phyloP scores from a whole-genome alignment of 352 stramenopile species.

The Globisporangium barbulae region DNA sequence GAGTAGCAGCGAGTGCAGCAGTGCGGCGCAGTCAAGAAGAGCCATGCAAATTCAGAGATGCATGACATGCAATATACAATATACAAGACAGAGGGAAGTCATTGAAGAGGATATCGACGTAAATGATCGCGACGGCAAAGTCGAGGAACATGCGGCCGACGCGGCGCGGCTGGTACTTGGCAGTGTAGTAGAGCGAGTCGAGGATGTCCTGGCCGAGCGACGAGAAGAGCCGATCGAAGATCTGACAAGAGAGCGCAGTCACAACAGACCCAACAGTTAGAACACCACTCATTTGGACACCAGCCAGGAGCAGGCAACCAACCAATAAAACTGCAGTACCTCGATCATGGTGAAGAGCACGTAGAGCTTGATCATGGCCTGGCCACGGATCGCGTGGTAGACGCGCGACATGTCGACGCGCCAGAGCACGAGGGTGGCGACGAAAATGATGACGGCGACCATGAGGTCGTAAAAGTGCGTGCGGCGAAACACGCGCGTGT shows the following conservation, averaged over 20 bases:
- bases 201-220: slow-evolving; percentile 97
- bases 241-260: slow-evolving; percentile 26
- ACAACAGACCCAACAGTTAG: not conserved
- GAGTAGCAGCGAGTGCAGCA: slow-evolving; percentile 92
- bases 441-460: slow-evolving; percentile 79
- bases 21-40: slow-evolving; percentile 34
- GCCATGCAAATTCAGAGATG: not conserved
- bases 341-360: slow-evolving; percentile 98
- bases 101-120: slow-evolving; percentile 56
- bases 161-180: slow-evolving; percentile 72
- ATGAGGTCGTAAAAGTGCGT: slow-evolving; percentile 92
- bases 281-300: not conserved
- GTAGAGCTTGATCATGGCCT: slow-evolving; percentile 99
- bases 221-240: slow-evolving; percentile 96
- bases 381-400: slow-evolving; percentile 98
- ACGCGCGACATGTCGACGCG: slow-evolving; percentile 95
- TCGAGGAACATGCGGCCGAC: slow-evolving; percentile 72
- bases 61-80: not conserved
- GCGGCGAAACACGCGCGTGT: slow-evolving; percentile 71
- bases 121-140: slow-evolving; percentile 73
- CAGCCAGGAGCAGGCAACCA: not conserved
- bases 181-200: slow-evolving; percentile 92
- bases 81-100: not conserved
- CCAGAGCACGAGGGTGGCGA: slow-evolving; percentile 71
- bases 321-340: slow-evolving; percentile 10